Conservation (phyloP, 108 stramenopile genomes). For the Cyclotella atomus region DNA sequence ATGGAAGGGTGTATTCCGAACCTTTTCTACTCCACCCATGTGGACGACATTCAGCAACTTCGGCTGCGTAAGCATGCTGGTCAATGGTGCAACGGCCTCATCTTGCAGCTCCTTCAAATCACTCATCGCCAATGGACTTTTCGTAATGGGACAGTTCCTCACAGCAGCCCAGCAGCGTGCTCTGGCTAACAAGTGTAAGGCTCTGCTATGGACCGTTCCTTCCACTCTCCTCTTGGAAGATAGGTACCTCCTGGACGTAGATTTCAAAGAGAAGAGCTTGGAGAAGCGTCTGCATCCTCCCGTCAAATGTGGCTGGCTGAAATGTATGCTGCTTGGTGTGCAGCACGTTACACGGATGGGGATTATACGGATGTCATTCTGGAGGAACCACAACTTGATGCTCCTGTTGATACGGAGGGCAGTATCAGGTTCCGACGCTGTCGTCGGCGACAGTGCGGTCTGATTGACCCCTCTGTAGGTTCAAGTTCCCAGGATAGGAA, state of each 20-base stretch:
- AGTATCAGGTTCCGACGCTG: neutral
- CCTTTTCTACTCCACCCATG: neutral
- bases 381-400: neutral
- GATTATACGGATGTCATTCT: neutral
- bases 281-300: neutral
- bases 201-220: neutral
- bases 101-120: neutral
- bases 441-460: neutral
- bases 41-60: neutral
- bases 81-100: neutral
- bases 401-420: neutral
- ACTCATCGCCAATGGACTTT: neutral
- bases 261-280: neutral
- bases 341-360: neutral
- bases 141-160: neutral
- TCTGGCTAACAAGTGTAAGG: neutral
- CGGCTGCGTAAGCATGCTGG: neutral
- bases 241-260: neutral
- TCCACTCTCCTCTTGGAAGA: neutral
- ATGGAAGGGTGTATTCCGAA: neutral
- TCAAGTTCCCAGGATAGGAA: constrained; percentile 1
- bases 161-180: neutral
- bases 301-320: neutral
- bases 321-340: neutral
- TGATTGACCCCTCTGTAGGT: neutral